Evolutionary conservation across 2,329 filamentous ascomycete species (phyloP), one percentile per base, ranked within the genome.

Genomic region (Pseudomassariella vexata): DNA sequence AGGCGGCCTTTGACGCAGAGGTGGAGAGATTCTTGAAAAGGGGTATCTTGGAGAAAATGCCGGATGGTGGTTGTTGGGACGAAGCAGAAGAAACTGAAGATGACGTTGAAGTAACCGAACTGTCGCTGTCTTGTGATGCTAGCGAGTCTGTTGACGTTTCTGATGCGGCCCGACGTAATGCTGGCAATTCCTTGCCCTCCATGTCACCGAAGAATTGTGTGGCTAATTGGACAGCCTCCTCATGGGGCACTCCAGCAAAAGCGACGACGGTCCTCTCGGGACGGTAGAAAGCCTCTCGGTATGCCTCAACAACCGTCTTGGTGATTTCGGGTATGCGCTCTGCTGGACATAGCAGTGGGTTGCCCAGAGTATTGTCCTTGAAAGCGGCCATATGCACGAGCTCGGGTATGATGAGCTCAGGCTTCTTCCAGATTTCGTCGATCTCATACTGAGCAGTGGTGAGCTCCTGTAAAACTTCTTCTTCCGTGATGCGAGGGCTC

Each of bases 381-480:
- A 86, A 98, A 3, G 89, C 92, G 8, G 92, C 88, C 66, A 89
- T 92, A 59, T 98, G 92, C 22, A 96, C 82, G 47, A 98, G 65
- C 63, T 98, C 92, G 0, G 92, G 92, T 39, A 98, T 66, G 47
- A 98, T 96, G 35, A 98, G 74, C 52, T 96, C 90, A 0, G 92
- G 89, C 69, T 94, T 96, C 48, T 83, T 82, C 92, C 92, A 98
- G 35, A 98, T 96, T 66, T 96, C 92, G 16, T 79, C 79, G 56
- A 98, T 92, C 63, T 98, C 92, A 55, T 96, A 98, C 32, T 89
- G 79, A 7, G 90, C 92, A 6, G 90, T 96, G 54, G 85, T 79
- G 15, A 98, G 68, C 63, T 98, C 92, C 56, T 88, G 79, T 14
- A 73, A 63, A 1, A 98, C 85, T 60, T 98, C 92, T 14, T 85